A percentile compares a stretch with the other conserved stretches of the same genome.
Conservation (phyloP, 805 yeast species). For the Hagleromyces aurorensis region DNA sequence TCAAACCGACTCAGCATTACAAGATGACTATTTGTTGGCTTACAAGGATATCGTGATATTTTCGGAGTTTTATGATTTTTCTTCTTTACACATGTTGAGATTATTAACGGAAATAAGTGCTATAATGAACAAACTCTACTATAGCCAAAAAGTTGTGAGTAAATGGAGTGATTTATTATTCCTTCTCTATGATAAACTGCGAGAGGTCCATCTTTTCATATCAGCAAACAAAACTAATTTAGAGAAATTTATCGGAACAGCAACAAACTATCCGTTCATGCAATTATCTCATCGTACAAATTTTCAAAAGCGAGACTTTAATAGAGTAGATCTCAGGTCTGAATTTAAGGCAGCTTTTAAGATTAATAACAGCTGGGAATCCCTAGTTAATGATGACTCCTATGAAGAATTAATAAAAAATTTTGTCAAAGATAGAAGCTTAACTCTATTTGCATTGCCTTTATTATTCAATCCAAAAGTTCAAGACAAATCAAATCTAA, state of each 20-base stretch:
- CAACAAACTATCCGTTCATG: conserved; percentile 18
- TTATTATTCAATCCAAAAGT: conserved; percentile 7
- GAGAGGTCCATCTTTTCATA: conserved; percentile 8
- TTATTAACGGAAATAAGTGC: conserved; percentile 15
- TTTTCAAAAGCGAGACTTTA: conserved; percentile 18
- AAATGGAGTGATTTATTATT: conserved; percentile 7
- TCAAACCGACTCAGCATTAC: conserved; percentile 18
- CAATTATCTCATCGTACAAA: conserved; percentile 1
- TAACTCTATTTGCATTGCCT: conserved; percentile 13
- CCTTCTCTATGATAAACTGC: conserved; percentile 7
- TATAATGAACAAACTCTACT: conserved; percentile 10
- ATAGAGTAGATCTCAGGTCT: conserved; percentile 10
- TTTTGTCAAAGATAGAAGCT: conserved; percentile 11
- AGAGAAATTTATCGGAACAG: conserved; percentile 16
- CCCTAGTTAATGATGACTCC: conserved; percentile 2
- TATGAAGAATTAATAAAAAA: conserved; percentile 4
- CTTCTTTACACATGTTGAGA: conserved; percentile 10
- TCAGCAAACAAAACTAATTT: conserved; percentile 11
- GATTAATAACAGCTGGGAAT: conserved; percentile 7
- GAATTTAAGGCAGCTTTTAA: conserved; percentile 4
- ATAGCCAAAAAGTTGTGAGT: conserved; percentile 1
- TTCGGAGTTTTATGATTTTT: conserved; percentile 26
- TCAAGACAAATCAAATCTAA: too few relatives aligned
- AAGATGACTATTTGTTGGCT: conserved; percentile 27
- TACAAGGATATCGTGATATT: conserved; percentile 30